A percentile compares a stretch with the other conserved stretches of the same genome.
Conservation (phyloP, 2,329 filamentous ascomycete genomes). For the Aspergillus sojae region DNA sequence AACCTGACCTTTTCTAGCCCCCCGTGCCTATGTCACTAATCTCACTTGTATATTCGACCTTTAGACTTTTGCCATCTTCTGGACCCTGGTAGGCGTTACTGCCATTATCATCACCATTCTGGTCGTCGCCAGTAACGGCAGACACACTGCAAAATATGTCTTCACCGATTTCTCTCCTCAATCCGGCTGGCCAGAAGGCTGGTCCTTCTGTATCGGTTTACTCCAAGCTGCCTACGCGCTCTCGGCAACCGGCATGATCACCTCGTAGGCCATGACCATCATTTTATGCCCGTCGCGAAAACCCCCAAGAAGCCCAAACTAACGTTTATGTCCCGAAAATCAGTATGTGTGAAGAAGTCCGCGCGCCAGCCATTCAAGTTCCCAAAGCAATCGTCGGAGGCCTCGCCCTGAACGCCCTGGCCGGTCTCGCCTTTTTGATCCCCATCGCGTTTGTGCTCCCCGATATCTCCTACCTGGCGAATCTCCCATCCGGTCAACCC, state of each 20-base stretch:
- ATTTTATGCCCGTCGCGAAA: background rate
- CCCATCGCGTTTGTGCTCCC: constrained; percentile 75
- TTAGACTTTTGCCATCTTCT: constrained; percentile 76
- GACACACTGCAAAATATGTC: constrained; percentile 64
- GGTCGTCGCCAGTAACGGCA: constrained; percentile 68
- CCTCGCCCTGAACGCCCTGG: constrained; percentile 65
- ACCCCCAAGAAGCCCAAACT: background rate
- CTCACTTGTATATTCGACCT: constrained; percentile 38
- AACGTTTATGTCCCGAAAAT: constrained; percentile 14
- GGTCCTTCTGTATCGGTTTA: constrained; percentile 71
- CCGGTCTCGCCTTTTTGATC: constrained; percentile 67
- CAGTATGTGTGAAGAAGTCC: constrained; percentile 70
- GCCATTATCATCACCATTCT: constrained; percentile 70
- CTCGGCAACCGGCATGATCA: constrained; percentile 74
- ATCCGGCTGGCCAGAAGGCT: constrained; percentile 70
- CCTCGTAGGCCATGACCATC: constrained; percentile 60
- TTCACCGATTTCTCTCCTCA: constrained; percentile 56
- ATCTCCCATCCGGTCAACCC: constrained; percentile 70
- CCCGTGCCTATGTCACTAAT: background rate
- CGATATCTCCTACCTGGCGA: constrained; percentile 63
- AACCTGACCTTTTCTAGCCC: background rate
- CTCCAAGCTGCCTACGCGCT: constrained; percentile 69
- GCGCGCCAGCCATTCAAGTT: constrained; percentile 64
- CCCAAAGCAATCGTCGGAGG: constrained; percentile 70
- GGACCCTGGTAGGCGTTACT: constrained; percentile 64